phyloP scores from a whole-genome alignment of 306 rosid species.

The Pyrus communis region DNA sequence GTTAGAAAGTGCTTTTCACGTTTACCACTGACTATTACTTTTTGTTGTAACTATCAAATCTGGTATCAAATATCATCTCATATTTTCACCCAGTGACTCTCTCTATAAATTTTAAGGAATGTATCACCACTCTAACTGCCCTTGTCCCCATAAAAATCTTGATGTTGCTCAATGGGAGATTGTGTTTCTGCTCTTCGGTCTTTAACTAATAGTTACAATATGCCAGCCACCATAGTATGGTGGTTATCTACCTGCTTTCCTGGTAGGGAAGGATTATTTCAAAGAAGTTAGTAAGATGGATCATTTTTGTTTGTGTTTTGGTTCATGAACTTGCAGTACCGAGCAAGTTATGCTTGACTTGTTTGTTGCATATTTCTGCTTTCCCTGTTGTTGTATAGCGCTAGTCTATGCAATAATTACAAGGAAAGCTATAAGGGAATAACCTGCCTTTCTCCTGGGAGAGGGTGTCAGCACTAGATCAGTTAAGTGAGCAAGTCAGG shows the following conservation, averaged over 20 bases:
- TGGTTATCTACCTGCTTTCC: background rate
- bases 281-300: background rate
- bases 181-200: background rate
- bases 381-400: background rate
- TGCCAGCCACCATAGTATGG: background rate
- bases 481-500: background rate
- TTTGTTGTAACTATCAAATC: background rate
- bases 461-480: background rate
- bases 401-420: background rate
- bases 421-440: background rate
- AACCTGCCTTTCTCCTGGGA: background rate
- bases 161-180: background rate
- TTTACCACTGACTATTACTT: background rate
- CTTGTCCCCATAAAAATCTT: background rate
- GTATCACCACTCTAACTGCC: background rate
- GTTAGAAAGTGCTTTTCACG: background rate
- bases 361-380: background rate
- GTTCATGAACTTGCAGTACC: background rate
- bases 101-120: background rate
- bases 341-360: too few species aligned
- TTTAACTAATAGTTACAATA: too few species aligned
- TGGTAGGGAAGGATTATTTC: background rate
- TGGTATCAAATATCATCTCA: background rate
- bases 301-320: background rate
- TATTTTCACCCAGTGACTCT: background rate